Percentiles rank a stretch among this genome's conserved stretches.
phyloP scores from a whole-genome alignment of 306 rosid species.

The Quillaja saponaria region DNA sequence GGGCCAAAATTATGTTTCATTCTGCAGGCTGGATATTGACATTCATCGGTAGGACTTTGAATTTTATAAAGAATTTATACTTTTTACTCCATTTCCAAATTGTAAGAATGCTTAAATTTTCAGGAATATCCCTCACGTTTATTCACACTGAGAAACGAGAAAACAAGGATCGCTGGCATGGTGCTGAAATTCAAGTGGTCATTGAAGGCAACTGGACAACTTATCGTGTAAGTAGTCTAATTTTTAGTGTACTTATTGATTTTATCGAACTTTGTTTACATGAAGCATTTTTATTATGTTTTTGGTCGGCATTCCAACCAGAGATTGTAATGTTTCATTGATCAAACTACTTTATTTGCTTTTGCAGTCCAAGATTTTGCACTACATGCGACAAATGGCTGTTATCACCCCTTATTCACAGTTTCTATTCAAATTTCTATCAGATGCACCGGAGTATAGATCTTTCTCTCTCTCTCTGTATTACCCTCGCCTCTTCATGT shows the following conservation, averaged over 20 bases:
- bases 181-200: conserved; percentile 98
- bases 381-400: conserved; percentile 96
- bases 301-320: conserved; percentile 1
- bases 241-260: conserved; percentile 19
- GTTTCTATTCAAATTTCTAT: conserved; percentile 76
- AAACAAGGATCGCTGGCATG: conserved; percentile 69
- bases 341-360: conserved; percentile 32
- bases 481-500: conserved; percentile 14
- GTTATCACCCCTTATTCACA: conserved; percentile 73
- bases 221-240: conserved; percentile 64
- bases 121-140: conserved; percentile 94
- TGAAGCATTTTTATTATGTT: conserved; percentile 22
- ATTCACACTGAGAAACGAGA: conserved; percentile 80
- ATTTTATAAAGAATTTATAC: conserved; percentile 7
- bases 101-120: conserved; percentile 32
- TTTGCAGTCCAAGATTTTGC: conserved; percentile 90
- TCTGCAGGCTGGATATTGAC: conserved; percentile 95
- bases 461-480: conserved; percentile 37
- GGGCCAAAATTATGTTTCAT: conserved; percentile 67
- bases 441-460: conserved; percentile 82
- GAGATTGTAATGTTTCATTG: conserved; percentile 11
- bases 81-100: conserved; percentile 26
- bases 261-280: conserved; percentile 14
- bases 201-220: conserved; percentile 99
- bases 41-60: conserved; percentile 69